Evolutionary conservation across 1,284 basidiomycete species (phyloP), one percentile per base, ranked within the genome.

Genomic region (Butyriboletus appendiculatus): DNA sequence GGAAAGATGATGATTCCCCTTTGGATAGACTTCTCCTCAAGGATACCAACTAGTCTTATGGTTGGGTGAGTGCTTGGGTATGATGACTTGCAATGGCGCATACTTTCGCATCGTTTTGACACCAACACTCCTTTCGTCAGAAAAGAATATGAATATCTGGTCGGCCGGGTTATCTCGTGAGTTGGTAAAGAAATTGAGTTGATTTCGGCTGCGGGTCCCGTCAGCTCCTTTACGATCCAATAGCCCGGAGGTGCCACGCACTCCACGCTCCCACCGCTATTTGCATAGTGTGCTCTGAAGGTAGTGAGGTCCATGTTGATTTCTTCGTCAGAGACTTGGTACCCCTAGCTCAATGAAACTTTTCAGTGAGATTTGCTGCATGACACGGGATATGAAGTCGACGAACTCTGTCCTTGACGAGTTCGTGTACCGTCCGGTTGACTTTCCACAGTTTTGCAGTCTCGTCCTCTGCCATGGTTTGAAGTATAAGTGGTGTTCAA

Each of bases 101-200:
- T 69, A 96, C 95, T 92, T 95, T 77, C 94, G 81, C 92, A 98
- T 96, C 4, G 93, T 92, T 73, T 95, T 95, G 50, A 98, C 93
- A 56, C 93, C 92, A 9, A 98, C 95, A 61, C 90, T 95, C 69
- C 81, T 85, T 73, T 98, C 96, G 41, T 94, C 90, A 22, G 92
- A 89, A 74, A 97, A 99, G 74, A 92, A 98, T 18, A 99, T 81
- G 68, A 94, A 98, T 63, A 99, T 93, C 68, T 94, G 88, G 65
- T 95, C 88, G 28, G 77, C 74, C 26, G 83, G 79, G 65, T 90
- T 87, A 24, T 81, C 78, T 55, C 77, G 77, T 41, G 86, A 82
- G 62, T 87, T 87, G 16, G 92, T 92, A 73, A 88, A 93, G 77
- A 96, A 97, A 69, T 93, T 92, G 63, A 97, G 81, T 60, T 86